A percentile compares a stretch with the other conserved stretches of the same genome.
phyloP scores from a whole-genome alignment of 257 asterid genomes.

The Cinchona pubescens region DNA sequence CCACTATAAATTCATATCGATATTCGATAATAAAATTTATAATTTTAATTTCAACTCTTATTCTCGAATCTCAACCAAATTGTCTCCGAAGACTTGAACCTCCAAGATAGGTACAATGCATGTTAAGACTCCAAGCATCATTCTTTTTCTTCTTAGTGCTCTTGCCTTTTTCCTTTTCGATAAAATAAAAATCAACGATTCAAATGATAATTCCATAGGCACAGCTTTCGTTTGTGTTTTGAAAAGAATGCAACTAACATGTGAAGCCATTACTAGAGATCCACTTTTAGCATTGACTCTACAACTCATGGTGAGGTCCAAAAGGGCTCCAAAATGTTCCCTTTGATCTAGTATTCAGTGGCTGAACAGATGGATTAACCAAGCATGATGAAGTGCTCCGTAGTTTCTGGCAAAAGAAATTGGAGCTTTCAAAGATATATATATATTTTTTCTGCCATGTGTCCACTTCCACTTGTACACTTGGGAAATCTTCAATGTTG shows the following conservation, averaged over 20 bases:
- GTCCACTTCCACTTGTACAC: background rate
- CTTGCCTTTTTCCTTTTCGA: background rate
- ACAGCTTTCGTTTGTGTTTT: conserved; percentile 3
- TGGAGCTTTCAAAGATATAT: background rate
- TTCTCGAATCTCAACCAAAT: too few species aligned
- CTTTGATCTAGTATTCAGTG: conserved; percentile 11
- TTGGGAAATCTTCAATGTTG: too few species aligned
- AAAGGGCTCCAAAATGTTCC: background rate
- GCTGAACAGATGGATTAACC: conserved; percentile 11
- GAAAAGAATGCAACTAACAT: conserved; percentile 10
- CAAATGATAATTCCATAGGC: background rate
- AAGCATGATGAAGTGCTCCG: background rate
- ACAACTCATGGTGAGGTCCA: background rate
- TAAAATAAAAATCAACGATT: background rate
- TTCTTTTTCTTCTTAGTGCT: background rate
- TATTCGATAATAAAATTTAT: too few species aligned
- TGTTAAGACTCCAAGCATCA: conserved; percentile 2
- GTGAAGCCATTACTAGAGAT: conserved; percentile 27
- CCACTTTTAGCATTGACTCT: conserved; percentile 27
- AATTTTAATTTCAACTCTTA: too few species aligned
- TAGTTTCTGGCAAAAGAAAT: background rate
- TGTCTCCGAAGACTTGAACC: too few species aligned
- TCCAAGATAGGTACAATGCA: background rate
- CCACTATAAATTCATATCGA: too few species aligned
- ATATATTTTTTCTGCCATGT: background rate